Evolutionary conservation across 2,329 filamentous ascomycete genomes (phyloP).

Genomic region (Fusarium pseudonygamai): DNA sequence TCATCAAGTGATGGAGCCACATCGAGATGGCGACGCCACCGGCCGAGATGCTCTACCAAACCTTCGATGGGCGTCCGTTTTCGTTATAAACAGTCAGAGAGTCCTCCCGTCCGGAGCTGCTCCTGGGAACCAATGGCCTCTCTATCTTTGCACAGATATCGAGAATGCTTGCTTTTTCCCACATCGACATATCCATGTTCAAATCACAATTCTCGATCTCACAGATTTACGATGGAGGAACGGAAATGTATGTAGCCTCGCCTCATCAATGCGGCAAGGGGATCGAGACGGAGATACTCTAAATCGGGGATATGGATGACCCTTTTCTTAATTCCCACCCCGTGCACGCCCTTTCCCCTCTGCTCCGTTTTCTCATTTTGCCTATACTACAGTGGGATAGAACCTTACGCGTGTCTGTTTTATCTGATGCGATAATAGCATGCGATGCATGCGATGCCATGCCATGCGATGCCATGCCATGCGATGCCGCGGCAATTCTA

Average conservation of each 20-base stretch:
- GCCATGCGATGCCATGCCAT: background rate
- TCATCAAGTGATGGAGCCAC: slow-evolving; percentile 26
- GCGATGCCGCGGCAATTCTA: slow-evolving; percentile 23
- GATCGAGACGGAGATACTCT: slow-evolving; percentile 11
- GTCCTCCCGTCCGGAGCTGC: background rate
- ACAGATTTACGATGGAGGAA: background rate
- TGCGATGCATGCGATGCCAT: background rate
- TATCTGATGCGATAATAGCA: slow-evolving; percentile 7
- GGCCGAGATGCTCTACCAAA: slow-evolving; percentile 35
- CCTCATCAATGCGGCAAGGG: slow-evolving; percentile 16
- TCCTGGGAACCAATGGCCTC: background rate
- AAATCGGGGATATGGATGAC: background rate
- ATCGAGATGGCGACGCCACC: slow-evolving; percentile 40
- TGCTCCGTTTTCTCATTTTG: background rate
- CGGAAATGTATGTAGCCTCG: background rate
- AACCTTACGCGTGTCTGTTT: background rate
- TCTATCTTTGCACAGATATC: slow-evolving; percentile 6
- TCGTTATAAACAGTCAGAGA: background rate
- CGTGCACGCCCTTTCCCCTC: background rate
- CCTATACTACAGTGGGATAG: background rate
- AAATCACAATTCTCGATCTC: background rate
- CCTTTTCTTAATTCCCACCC: background rate
- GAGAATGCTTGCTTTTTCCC: slow-evolving; percentile 15
- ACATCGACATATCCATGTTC: background rate
- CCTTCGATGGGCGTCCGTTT: slow-evolving; percentile 30